A percentile compares a stretch with the other conserved stretches of the same genome.
These are phyloP conservation scores for Penicillium sp. DNA, from an alignment of 2,329 filamentous ascomycete genomes.

Conservation along the genomic window DNA sequence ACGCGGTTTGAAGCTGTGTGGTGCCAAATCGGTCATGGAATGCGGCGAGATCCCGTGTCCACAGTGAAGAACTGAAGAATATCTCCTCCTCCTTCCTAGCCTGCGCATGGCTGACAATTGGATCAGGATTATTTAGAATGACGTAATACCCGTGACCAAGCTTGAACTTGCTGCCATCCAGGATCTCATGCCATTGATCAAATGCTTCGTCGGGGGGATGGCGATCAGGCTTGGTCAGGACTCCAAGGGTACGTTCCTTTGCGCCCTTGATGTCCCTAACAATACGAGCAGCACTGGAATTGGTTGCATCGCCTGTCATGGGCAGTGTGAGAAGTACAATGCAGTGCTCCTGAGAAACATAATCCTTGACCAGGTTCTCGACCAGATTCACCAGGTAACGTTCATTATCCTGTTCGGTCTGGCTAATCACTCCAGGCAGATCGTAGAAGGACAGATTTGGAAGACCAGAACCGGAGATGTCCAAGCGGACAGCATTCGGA, in stretches of 20 bases:
- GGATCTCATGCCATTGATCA: conserved; percentile 62
- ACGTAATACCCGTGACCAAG: conserved; percentile 77
- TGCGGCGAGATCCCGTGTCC: conserved; percentile 42
- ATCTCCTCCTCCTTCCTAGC: conserved; percentile 50
- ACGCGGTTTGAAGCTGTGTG: conserved; percentile 43
- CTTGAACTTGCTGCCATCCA: conserved; percentile 59
- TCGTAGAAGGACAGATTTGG: conserved; percentile 81
- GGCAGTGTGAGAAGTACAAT: conserved; percentile 75
- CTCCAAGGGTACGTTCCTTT: conserved; percentile 63
- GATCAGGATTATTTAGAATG: conserved; percentile 58
- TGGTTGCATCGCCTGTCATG: conserved; percentile 76
- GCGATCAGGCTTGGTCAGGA: conserved; percentile 82
- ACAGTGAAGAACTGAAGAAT: conserved; percentile 52
- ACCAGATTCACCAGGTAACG: conserved; percentile 70
- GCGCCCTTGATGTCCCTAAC: conserved; percentile 57
- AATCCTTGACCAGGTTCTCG: conserved; percentile 65
- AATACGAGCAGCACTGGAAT: conserved; percentile 66
- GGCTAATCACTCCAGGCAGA: conserved; percentile 76
- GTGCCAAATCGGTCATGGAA: conserved; percentile 54
- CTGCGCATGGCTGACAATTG: conserved; percentile 43
- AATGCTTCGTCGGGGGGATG: conserved; percentile 54
- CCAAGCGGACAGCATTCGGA: conserved; percentile 74
- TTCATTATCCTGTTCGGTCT: conserved; percentile 62
- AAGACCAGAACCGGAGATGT: conserved; percentile 69
- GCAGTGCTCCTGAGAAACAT: conserved; percentile 66